phyloP scores from a whole-genome alignment of 306 rosid genomes.

The Quercus dentata region DNA sequence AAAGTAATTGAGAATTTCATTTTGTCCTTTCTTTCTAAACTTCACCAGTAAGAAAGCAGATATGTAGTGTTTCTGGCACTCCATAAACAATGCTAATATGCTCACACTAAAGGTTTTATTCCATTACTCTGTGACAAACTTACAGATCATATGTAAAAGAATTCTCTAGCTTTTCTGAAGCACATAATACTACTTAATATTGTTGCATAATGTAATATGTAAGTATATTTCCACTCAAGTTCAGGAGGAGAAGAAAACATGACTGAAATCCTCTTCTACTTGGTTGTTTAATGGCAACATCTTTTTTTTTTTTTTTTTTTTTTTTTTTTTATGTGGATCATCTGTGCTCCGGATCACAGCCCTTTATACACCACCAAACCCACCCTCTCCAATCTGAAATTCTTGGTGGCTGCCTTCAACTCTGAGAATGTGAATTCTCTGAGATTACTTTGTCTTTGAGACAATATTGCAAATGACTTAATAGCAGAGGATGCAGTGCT shows the following conservation, averaged over 20 bases:
- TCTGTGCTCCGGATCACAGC: constrained; percentile 35
- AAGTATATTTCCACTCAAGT: background rate
- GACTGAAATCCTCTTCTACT: constrained; percentile 65
- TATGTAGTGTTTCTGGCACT: background rate
- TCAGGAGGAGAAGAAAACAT: constrained; percentile 21
- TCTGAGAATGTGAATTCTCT: constrained; percentile 54
- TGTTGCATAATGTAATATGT: background rate
- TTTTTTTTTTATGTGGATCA: constrained; percentile 31
- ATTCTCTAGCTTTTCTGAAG: background rate
- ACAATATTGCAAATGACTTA: constrained; percentile 43
- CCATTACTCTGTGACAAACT: too few species aligned
- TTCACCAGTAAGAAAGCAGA: background rate
- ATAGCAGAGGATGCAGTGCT: constrained; percentile 39
- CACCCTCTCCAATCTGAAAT: constrained; percentile 59
- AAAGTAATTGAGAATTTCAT: background rate
- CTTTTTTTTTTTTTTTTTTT: background rate
- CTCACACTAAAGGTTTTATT: too few species aligned
- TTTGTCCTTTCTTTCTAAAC: background rate
- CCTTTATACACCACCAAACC: constrained; percentile 56
- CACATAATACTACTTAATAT: background rate
- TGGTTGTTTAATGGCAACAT: constrained; percentile 56
- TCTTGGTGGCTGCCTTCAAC: constrained; percentile 54
- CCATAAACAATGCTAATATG: background rate
- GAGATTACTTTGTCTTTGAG: constrained; percentile 48
- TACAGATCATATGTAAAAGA: too few species aligned